Percentiles rank a stretch among this genome's conserved stretches.
These are phyloP conservation scores for Dryas drummondii DNA, from an alignment of 306 rosid species.

Conservation along the genomic window DNA sequence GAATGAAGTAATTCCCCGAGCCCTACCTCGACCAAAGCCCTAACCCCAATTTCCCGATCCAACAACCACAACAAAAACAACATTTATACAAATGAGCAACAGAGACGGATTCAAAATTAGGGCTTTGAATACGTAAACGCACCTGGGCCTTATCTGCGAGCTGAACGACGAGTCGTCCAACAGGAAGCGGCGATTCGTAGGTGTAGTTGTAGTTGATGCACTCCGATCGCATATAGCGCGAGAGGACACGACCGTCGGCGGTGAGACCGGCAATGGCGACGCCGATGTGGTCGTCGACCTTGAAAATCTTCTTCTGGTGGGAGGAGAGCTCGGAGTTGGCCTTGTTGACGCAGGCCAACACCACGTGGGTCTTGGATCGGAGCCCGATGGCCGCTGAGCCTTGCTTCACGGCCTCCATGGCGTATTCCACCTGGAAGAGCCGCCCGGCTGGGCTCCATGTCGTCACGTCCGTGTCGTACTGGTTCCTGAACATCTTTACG, in stretches of 20 bases:
- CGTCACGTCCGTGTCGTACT: constrained; percentile 92
- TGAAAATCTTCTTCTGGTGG: constrained; percentile 98
- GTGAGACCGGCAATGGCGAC: constrained; percentile 96
- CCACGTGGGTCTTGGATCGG: constrained; percentile 92
- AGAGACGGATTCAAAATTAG: constrained; percentile 14
- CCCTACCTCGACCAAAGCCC: constrained; percentile 31
- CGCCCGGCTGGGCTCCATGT: constrained; percentile 95
- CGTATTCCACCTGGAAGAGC: constrained; percentile 93
- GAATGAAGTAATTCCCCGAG: background rate
- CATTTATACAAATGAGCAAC: background rate
- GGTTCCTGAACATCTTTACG: constrained; percentile 72
- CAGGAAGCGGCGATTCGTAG: constrained; percentile 91
- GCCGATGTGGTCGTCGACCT: constrained; percentile 97
- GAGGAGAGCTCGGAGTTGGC: constrained; percentile 88
- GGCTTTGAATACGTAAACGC: constrained; percentile 11
- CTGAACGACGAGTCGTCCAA: constrained; percentile 93
- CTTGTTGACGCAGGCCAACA: constrained; percentile 89
- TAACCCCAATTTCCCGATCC: constrained; percentile 29
- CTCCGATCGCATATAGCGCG: constrained; percentile 90
- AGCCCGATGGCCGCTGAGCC: constrained; percentile 97
- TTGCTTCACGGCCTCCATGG: constrained; percentile 98
- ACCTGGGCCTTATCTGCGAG: constrained; percentile 99
- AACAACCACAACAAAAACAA: background rate
- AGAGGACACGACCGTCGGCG: constrained; percentile 94
- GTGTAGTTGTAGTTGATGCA: constrained; percentile 80